Conservation (phyloP, 2,329 filamentous ascomycete species). For the Colletotrichum lentis region DNA sequence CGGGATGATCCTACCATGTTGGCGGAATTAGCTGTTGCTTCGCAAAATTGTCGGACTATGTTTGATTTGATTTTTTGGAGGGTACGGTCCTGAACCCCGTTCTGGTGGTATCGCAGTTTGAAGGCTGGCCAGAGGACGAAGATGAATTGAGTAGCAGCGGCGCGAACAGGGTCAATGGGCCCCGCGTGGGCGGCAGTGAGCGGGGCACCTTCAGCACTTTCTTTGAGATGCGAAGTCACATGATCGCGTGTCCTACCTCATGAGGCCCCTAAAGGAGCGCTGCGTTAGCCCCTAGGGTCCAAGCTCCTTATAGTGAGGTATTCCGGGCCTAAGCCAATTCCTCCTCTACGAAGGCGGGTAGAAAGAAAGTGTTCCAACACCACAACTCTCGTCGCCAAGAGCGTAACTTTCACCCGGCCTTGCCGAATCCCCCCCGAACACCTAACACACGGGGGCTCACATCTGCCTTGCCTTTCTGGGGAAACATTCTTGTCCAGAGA, state of each 20-base stretch:
- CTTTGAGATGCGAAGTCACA: constrained; percentile 43
- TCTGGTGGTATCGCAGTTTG: not conserved
- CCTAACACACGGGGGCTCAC: not conserved
- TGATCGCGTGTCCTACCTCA: constrained; percentile 37
- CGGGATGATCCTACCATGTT: constrained; percentile 10
- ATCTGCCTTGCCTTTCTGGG: too few species aligned
- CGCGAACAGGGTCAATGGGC: not conserved
- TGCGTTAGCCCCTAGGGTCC: not conserved
- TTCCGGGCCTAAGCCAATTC: not conserved
- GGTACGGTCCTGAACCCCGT: too few species aligned
- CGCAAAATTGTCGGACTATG: not conserved
- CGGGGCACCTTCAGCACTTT: constrained; percentile 6
- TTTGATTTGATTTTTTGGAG: not conserved
- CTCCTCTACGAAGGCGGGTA: not conserved
- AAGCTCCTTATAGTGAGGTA: constrained; percentile 12
- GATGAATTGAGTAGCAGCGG: not conserved
- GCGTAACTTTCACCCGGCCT: not conserved
- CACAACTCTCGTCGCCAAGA: too few species aligned
- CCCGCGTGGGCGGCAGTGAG: constrained; percentile 7
- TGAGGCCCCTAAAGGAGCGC: not conserved
- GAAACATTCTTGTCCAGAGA: not conserved
- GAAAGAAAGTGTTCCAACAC: not conserved
- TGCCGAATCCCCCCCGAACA: not conserved
- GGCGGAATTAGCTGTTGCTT: not conserved
- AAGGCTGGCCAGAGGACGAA: too few species aligned